Evolutionary conservation across 352 stramenopile genomes (phyloP).

Genomic region (Blastocystis sp.): DNA sequence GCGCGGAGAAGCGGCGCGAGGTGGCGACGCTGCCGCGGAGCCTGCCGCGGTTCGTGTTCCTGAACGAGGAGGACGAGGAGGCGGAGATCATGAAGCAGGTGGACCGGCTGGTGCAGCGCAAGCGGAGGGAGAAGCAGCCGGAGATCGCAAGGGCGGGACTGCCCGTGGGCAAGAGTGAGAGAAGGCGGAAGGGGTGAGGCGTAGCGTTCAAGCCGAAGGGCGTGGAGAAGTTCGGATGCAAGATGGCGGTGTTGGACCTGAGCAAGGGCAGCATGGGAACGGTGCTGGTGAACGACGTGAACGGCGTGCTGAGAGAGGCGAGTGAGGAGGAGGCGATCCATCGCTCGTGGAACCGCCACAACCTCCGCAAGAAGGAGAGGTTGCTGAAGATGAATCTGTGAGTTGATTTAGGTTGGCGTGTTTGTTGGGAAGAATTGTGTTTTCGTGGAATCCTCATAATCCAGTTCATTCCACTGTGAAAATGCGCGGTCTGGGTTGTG

Average conservation of each 20-base stretch:
- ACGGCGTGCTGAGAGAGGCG: slow-evolving; percentile 11
- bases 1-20: neutral
- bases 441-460: too few relatives aligned
- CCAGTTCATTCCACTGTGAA: too few relatives aligned
- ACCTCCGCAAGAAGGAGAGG: slow-evolving; percentile 7
- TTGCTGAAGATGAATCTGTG: slow-evolving; percentile 46
- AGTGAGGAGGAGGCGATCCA: slow-evolving; percentile 27
- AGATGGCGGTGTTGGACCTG: slow-evolving; percentile 20
- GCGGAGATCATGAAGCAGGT: slow-evolving; percentile 23
- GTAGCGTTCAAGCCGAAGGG: neutral
- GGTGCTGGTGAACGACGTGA: slow-evolving; percentile 13
- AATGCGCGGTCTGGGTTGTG: too few relatives aligned
- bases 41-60: slow-evolving; percentile 21
- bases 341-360: slow-evolving; percentile 29
- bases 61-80: slow-evolving; percentile 34
- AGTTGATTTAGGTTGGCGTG: neutral
- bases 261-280: slow-evolving; percentile 3
- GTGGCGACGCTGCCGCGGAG: neutral
- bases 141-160: neutral
- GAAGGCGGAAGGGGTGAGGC: neutral
- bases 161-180: neutral
- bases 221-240: slow-evolving; percentile 10
- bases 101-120: neutral
- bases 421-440: too few relatives aligned
- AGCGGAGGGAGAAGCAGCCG: neutral